Evolutionary conservation across 2,329 filamentous ascomycete species (phyloP), one percentile per base, ranked within the genome.

Genomic region (Colletotrichum incanum): DNA sequence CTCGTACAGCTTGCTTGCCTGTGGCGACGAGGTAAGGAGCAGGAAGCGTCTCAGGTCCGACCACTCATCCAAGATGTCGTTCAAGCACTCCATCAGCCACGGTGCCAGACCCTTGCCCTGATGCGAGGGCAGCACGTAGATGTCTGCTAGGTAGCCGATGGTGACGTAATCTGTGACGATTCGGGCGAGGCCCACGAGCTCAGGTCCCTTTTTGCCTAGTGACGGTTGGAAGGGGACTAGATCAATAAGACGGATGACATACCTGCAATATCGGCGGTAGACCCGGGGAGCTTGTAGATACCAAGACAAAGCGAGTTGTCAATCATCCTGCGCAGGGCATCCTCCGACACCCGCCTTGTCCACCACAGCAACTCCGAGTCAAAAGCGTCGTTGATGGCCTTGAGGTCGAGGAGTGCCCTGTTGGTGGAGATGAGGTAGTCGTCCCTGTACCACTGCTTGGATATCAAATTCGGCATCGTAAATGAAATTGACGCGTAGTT

Each of bases 391-490:
- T 89, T 89, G 75, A 93, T 82, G 43, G 85, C 85, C 45, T 84
- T 79, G 31, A 88, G 80, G 64, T 91, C 86, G 71, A 93, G 80
- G 64, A 89, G 86, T 12, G 81, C 77, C 39, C 86, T 86, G 77
- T 92, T 87, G 47, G 90, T 92, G 37, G 90, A 92, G 79, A 92
- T 83, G 75, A 91, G 81, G 79, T 89, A 92, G 67, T 85, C 84
- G 74, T 86, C 85, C 54, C 84, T 83, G 75, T 85, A 86, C 88
- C 88, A 90, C 72, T 82, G 85, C 58, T 73, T 78, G 23, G 77
- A 65, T 20, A 70, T 67, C 49, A 78, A 74, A n/a, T 73, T 61
- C 54, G 65, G 50, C 59, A 71, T 63, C 55, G 58, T 73, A 5
- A 14, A 16, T 28, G 45, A 41, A n/a, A 28, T 23, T n/a, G 54